Percentiles rank a stretch among this genome's conserved stretches.
Conservation (phyloP, 176 grass and related monocot species). For the Saccharum spontaneum region DNA sequence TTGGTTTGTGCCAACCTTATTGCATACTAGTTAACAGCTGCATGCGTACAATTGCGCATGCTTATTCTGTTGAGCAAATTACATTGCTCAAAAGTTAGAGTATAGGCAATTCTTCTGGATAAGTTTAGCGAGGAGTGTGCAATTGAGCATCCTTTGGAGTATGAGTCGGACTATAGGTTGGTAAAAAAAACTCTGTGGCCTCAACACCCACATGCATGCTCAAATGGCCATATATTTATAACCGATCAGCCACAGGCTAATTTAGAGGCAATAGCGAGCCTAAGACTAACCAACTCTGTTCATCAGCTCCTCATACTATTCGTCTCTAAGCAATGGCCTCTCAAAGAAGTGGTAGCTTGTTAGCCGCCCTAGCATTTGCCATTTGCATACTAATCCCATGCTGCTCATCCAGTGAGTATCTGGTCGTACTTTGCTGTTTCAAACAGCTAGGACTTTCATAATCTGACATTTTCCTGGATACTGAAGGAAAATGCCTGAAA, state of each 20-base stretch:
- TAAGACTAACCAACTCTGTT: background rate
- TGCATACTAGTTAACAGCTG: background rate
- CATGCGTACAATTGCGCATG: background rate
- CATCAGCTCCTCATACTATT: background rate
- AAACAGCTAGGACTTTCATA: background rate
- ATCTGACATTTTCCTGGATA: background rate
- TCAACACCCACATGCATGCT: background rate
- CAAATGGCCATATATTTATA: constrained; percentile 31
- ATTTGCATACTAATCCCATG: constrained; percentile 25
- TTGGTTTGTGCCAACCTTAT: background rate
- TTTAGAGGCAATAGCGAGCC: background rate
- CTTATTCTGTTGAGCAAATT: background rate
- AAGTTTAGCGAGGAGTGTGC: constrained; percentile 31
- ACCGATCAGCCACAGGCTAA: background rate
- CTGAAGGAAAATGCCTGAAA: background rate
- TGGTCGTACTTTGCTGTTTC: background rate
- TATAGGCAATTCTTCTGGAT: background rate
- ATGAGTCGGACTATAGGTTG: constrained; percentile 2
- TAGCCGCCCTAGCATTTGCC: background rate
- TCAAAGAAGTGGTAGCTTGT: background rate
- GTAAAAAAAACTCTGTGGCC: background rate
- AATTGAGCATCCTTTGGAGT: constrained; percentile 24
- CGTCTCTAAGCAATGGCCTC: background rate
- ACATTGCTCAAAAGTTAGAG: background rate
- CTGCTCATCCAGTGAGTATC: constrained; percentile 27